Evolutionary conservation across 2,329 filamentous ascomycete genomes (phyloP).

Genomic region (Arthroderma sp.): DNA sequence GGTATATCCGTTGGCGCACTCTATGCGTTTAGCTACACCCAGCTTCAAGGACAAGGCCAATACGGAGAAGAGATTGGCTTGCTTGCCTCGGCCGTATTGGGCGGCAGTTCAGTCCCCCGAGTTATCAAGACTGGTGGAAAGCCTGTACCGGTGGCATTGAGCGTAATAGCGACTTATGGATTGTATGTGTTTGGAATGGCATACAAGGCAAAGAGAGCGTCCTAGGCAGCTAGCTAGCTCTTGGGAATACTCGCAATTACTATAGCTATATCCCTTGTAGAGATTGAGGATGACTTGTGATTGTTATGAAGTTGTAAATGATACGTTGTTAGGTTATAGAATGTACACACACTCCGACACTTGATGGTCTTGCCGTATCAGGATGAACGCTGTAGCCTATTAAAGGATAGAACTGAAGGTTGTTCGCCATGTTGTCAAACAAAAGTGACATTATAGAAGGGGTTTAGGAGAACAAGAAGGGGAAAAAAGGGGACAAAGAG

Average conservation of each 20-base stretch:
- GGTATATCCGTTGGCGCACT: conserved; percentile 68
- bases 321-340: not conserved
- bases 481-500: too few species aligned
- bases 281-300: not conserved
- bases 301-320: not conserved
- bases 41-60: conserved; percentile 59
- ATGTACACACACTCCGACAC: not conserved
- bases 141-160: conserved; percentile 69
- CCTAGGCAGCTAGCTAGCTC: not conserved
- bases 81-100: conserved; percentile 73
- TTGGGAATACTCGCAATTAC: not conserved
- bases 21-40: conserved; percentile 68
- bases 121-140: conserved; percentile 66
- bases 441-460: too few species aligned
- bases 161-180: conserved; percentile 65
- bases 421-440: too few species aligned
- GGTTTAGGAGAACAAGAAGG: too few species aligned
- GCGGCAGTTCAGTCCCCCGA: conserved; percentile 69
- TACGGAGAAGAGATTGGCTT: conserved; percentile 86
- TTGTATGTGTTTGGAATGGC: conserved; percentile 67
- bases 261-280: not conserved
- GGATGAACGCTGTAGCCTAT: too few species aligned
- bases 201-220: conserved; percentile 29
- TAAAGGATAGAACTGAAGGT: too few species aligned
- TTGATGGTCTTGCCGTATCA: too few species aligned